Conservation (phyloP, 306 rosid species). For the Oemleria cerasiformis region DNA sequence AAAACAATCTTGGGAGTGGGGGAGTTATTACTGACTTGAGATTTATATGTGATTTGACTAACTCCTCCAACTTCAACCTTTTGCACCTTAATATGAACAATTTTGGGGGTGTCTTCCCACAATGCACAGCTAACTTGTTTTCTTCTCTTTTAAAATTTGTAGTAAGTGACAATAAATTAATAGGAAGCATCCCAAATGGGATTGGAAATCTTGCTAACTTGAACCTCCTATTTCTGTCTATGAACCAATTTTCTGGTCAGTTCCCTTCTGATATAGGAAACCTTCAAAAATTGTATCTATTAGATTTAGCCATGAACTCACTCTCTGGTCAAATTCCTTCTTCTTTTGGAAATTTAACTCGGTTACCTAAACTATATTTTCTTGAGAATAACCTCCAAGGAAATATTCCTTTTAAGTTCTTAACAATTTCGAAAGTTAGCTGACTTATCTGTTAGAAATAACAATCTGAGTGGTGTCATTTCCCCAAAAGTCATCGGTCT, state of each 20-base stretch:
- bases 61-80: background rate
- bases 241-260: background rate
- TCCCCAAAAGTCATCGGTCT: background rate
- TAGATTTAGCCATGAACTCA: background rate
- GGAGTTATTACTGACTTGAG: background rate
- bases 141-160: rapidly evolving
- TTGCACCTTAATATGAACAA: background rate
- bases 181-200: background rate
- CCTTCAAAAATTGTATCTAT: background rate
- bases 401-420: background rate
- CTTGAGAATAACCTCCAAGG: background rate
- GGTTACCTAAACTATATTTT: background rate
- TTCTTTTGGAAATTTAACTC: background rate
- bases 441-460: rapidly evolving
- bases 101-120: constrained; percentile 8
- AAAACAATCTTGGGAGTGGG: background rate
- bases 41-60: background rate
- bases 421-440: background rate
- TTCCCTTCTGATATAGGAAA: background rate
- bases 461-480: background rate
- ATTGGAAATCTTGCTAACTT: background rate
- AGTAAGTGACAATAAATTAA: background rate
- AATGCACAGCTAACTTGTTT: background rate
- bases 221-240: rapidly evolving
- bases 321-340: background rate